Evolutionary conservation across 2,329 filamentous ascomycete genomes (phyloP).

Genomic region (Elsinoe fawcettii): DNA sequence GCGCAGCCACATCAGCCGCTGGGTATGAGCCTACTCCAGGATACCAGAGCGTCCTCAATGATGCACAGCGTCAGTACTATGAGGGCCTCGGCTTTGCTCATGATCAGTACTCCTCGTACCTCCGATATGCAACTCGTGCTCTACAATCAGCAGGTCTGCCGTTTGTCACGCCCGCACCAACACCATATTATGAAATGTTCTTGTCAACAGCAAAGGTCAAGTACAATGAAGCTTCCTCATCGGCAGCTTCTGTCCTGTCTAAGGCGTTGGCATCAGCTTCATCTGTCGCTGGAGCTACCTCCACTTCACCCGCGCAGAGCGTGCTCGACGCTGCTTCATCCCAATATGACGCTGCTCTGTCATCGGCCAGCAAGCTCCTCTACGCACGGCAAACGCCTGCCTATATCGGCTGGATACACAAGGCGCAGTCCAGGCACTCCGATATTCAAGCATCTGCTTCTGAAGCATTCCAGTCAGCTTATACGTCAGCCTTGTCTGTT

Average conservation of each 20-base stretch:
- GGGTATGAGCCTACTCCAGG: constrained; percentile 54
- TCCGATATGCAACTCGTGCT: constrained; percentile 63
- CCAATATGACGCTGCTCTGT: constrained; percentile 26
- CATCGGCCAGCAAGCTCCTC: constrained; percentile 35
- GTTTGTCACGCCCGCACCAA: constrained; percentile 50
- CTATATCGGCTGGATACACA: constrained; percentile 64
- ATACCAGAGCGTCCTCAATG: constrained; percentile 48
- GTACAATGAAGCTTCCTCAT: constrained; percentile 29
- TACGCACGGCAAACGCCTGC: constrained; percentile 46
- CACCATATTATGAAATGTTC: constrained; percentile 61
- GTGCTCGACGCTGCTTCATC: constrained; percentile 26
- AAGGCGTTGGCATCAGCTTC: constrained; percentile 23
- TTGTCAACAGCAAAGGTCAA: constrained; percentile 51
- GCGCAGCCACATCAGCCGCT: constrained; percentile 58
- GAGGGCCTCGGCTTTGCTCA: constrained; percentile 71
- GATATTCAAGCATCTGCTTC: constrained; percentile 29
- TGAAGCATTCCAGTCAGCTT: constrained; percentile 24
- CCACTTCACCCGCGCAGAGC: constrained; percentile 24
- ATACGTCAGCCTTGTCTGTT: constrained; percentile 22
- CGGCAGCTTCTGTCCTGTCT: constrained; percentile 27
- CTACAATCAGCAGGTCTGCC: constrained; percentile 48
- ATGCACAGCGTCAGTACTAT: constrained; percentile 63
- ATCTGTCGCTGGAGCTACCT: constrained; percentile 20
- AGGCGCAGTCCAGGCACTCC: constrained; percentile 43
- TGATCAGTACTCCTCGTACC: constrained; percentile 67